Evolutionary conservation across 1,139 yeast species (phyloP), one percentile per base, ranked within the genome.

Genomic region (Hyphopichia khmerensis): DNA sequence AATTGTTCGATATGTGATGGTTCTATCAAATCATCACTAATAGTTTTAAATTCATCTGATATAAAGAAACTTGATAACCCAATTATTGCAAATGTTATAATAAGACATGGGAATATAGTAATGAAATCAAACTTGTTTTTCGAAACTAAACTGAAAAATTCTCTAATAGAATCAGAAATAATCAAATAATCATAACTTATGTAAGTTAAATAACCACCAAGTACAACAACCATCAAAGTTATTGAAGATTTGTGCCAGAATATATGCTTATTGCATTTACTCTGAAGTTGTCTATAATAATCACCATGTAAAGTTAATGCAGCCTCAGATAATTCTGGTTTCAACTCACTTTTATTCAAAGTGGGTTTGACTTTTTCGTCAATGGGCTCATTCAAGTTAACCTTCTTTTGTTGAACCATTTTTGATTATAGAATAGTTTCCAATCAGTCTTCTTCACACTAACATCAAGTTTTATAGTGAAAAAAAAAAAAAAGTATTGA

Each of bases 241-340:
- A 71, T 38, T 0, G 78, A 64, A 16, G 65, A 39, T 6, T 77
- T 78, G 48, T 81, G 80, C 67, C 74, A 67, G 39, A 84, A 65
- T 16, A 84, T 57, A 40, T 59, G 54, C 43, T 62, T 66, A 52
- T 79, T 81, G 41, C 82, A 72, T 31, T 63, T 49, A 2, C 82
- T 67, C 56, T 82, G 87, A 39, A 75, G 65, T 57, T 79, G 84
- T 44, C 83, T 70, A 45, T 79, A 71, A 55, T 75, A 79, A 59
- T 85, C 93, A 41, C 86, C 80, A 32, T 84, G 80, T 43, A 85
- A 64, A 43, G 78, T 80, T 42, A 83, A 59, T 1, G 84, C 78
- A 7, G 86, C 87, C 42, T 79, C 78, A 2, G 84, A 69, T 38
- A 72, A 68, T 30, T 76, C 79, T 1, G 91, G 90, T 3, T 65